Percentiles rank a stretch among this genome's conserved stretches.
phyloP scores from a whole-genome alignment of 345 rosid genomes.

The Aegle marmelos region DNA sequence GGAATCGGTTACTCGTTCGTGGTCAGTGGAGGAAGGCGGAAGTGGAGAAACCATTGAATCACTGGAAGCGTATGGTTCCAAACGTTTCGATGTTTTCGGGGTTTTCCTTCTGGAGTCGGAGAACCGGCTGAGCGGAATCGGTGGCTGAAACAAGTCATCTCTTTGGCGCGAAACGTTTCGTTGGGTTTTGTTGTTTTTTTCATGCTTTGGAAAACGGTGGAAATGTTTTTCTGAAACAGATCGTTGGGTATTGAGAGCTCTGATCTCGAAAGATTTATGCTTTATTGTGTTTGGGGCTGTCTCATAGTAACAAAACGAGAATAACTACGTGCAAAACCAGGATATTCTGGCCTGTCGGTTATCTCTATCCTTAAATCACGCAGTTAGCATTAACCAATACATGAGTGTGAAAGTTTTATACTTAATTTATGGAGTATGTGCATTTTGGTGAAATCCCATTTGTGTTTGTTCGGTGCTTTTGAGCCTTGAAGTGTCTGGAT shows the following conservation, averaged over 20 bases:
- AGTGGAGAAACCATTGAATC: not conserved
- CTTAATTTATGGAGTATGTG: not conserved
- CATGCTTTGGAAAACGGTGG: not conserved
- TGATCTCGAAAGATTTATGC: conserved; percentile 59
- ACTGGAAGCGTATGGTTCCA: conserved; percentile 8
- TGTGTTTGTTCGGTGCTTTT: not conserved
- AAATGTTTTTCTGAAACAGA: conserved; percentile 31
- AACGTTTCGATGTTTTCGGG: conserved; percentile 5
- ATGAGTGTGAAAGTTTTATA: conserved; percentile 12
- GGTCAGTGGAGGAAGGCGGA: not conserved
- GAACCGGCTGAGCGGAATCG: not conserved
- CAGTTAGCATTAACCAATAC: conserved; percentile 17
- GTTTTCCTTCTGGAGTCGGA: not conserved
- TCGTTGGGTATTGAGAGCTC: conserved; percentile 55
- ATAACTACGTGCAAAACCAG: conserved; percentile 34
- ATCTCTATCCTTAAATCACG: conserved; percentile 25
- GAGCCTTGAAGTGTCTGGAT: conserved; percentile 1
- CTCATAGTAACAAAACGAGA: conserved; percentile 40
- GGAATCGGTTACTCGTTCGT: conserved; percentile 22
- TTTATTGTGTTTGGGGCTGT: conserved; percentile 63
- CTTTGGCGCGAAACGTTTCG: conserved; percentile 11
- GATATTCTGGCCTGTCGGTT: conserved; percentile 39
- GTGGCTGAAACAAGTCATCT: not conserved
- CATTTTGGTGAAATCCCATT: conserved; percentile 9
- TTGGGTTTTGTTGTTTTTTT: not conserved